Percentiles rank a stretch among this genome's conserved stretches.
phyloP scores from a whole-genome alignment of 2,329 filamentous ascomycete genomes.

The Trichoderma arundinaceum region DNA sequence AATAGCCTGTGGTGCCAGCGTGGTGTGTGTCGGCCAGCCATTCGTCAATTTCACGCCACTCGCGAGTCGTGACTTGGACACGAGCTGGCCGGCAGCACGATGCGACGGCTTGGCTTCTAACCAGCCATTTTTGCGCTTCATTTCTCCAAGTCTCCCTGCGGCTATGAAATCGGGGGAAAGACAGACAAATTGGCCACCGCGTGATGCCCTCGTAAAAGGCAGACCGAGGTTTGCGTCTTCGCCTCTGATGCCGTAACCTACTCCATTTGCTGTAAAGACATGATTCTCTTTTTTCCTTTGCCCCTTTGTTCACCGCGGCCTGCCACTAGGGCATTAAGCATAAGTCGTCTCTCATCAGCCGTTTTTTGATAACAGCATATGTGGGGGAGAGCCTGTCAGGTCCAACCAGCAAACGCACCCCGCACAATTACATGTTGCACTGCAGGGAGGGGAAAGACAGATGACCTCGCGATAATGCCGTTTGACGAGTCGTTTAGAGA shows the following conservation, averaged over 20 bases:
- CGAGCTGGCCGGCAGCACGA: slow-evolving; percentile 15
- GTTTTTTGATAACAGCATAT: not conserved
- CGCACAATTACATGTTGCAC: slow-evolving; percentile 30
- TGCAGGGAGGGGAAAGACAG: slow-evolving; percentile 28
- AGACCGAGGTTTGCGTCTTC: slow-evolving; percentile 6
- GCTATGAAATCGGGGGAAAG: not conserved
- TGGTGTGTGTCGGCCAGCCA: slow-evolving; percentile 24
- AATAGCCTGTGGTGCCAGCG: slow-evolving; percentile 26
- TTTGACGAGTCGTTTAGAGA: slow-evolving; percentile 12
- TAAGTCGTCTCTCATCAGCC: slow-evolving; percentile 2
- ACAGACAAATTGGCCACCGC: not conserved
- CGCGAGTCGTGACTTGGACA: slow-evolving; percentile 24
- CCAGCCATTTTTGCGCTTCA: not conserved
- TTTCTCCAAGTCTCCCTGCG: not conserved
- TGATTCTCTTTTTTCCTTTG: not conserved
- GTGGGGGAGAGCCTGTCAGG: slow-evolving; percentile 11
- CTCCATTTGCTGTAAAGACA: too few species aligned
- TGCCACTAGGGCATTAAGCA: slow-evolving; percentile 8
- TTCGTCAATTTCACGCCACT: slow-evolving; percentile 30
- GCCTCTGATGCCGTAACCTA: not conserved
- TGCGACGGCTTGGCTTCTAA: slow-evolving; percentile 3
- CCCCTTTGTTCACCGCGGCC: not conserved
- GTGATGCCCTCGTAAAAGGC: not conserved
- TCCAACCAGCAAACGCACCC: slow-evolving; percentile 25
- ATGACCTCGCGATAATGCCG: slow-evolving; percentile 27